Evolutionary conservation across 164 flowering plant species (phyloP), one percentile per base, ranked within the genome.

Genomic region (Stephania japonica): DNA sequence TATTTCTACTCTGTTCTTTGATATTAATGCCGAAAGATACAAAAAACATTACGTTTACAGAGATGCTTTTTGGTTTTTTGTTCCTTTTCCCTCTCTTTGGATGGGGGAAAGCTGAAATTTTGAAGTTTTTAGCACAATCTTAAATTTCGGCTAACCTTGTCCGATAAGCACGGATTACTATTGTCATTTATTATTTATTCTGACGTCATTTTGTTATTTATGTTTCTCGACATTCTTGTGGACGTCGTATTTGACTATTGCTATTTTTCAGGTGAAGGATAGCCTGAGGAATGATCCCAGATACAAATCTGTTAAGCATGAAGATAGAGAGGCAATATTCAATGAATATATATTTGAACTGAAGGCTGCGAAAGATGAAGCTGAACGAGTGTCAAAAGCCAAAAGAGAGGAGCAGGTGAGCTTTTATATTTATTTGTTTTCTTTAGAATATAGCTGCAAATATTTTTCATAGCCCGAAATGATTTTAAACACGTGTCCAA

Each of bases 381-480:
- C 77, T n/a, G 89, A 82, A 44, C 79, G 84, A 70, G 85, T 80
- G 64, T 85, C 80, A 77, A 96, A 86, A 79, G 85, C 85, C 25
- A 93, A 87, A 83, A 85, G 82, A 75, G 92, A 86, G 43, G 98
- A 92, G 82, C 90, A 91, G 91, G 98, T 93, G 82, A 18, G 6
- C 12, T 56, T 19, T 14, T 42, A 62, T 43, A 41, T 18, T 27
- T 62, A 7, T 41, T 69, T 1, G 12, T 8, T 69, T 44, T 68
- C n/a, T 6, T 42, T 23, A 12, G 11, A 68, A 42, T 7, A 68
- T 23, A 42, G 27, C 10, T 78, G 16, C 50, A 53, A 68, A 41
- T 65, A 4, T 23, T 68, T 49, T 50, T 7, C 42, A 42, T 42
- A 5, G 7, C 11, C 21, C 8, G 43, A 14, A 16, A 10, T 63